Percentiles rank a stretch among this genome's conserved stretches.
These are phyloP conservation scores for Lepiota subincarnata DNA, from an alignment of 768 basidiomycete species.

Conservation along the genomic window DNA sequence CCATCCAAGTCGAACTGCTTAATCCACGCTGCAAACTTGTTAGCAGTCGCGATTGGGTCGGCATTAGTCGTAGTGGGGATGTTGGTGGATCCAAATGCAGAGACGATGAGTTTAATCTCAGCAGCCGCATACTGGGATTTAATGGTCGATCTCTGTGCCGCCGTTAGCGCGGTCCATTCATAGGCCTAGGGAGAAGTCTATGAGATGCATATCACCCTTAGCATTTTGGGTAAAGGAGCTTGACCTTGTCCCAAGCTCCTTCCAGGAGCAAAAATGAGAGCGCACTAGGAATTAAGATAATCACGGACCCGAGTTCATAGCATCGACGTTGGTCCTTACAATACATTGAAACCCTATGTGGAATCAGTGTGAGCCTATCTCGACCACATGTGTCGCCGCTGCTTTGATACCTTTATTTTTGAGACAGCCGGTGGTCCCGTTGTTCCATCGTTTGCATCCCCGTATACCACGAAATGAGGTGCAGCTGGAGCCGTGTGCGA, in stretches of 20 bases:
- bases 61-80: slow-evolving; percentile 52
- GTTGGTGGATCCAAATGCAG: slow-evolving; percentile 57
- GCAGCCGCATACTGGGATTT: slow-evolving; percentile 51
- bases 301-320: not conserved
- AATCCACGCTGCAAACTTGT: slow-evolving; percentile 63
- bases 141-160: slow-evolving; percentile 40
- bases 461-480: slow-evolving; percentile 48
- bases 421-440: slow-evolving; percentile 47
- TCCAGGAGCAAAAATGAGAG: slow-evolving; percentile 50
- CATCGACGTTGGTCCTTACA: slow-evolving; percentile 29
- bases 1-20: slow-evolving; percentile 60
- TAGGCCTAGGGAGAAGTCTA: slow-evolving; percentile 29
- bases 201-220: not conserved
- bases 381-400: too few relatives aligned
- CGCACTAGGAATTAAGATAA: slow-evolving; percentile 23
- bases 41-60: slow-evolving; percentile 60
- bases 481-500: slow-evolving; percentile 38
- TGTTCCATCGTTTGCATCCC: slow-evolving; percentile 38
- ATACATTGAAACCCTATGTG: slow-evolving; percentile 54
- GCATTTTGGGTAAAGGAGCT: not conserved
- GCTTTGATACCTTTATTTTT: slow-evolving; percentile 32
- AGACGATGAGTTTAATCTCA: slow-evolving; percentile 57
- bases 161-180: slow-evolving; percentile 48
- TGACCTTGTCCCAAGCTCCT: slow-evolving; percentile 55
- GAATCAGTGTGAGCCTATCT: not conserved